Evolutionary conservation across 1,139 yeast genomes (phyloP).

Genomic region (Arxiozyma bovina): DNA sequence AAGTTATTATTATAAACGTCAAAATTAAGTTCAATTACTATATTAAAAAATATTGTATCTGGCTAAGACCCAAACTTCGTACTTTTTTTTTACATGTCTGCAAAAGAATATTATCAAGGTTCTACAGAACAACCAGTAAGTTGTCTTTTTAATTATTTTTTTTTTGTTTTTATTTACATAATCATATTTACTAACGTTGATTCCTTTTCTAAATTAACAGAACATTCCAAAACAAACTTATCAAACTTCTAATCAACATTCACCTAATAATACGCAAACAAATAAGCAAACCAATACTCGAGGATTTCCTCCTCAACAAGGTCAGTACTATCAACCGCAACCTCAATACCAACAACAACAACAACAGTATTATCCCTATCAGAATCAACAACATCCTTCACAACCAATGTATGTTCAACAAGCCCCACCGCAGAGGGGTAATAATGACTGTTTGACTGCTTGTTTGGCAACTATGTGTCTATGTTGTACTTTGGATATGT

Average conservation of each 20-base stretch:
- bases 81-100: conserved; percentile 19
- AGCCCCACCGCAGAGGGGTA: conserved; percentile 36
- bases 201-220: not conserved
- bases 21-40: too few species aligned
- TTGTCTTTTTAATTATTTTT: not conserved
- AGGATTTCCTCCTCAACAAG: conserved; percentile 7
- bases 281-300: not conserved
- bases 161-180: not conserved
- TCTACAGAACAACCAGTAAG: conserved; percentile 6
- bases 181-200: not conserved
- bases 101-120: conserved; percentile 24
- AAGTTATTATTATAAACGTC: too few species aligned
- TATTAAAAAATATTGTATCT: not conserved
- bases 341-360: conserved; percentile 12
- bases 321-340: conserved; percentile 9
- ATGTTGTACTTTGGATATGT: conserved; percentile 63
- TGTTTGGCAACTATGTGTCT: conserved; percentile 67
- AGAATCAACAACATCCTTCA: conserved; percentile 36
- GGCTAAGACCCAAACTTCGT: not conserved
- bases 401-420: conserved; percentile 65
- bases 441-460: conserved; percentile 50
- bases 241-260: not conserved
- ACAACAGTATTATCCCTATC: conserved; percentile 25
- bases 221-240: not conserved
- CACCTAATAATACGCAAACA: not conserved